Conservation (phyloP, 2,329 filamentous ascomycete species). For the Emmonsiellopsis sp. region DNA sequence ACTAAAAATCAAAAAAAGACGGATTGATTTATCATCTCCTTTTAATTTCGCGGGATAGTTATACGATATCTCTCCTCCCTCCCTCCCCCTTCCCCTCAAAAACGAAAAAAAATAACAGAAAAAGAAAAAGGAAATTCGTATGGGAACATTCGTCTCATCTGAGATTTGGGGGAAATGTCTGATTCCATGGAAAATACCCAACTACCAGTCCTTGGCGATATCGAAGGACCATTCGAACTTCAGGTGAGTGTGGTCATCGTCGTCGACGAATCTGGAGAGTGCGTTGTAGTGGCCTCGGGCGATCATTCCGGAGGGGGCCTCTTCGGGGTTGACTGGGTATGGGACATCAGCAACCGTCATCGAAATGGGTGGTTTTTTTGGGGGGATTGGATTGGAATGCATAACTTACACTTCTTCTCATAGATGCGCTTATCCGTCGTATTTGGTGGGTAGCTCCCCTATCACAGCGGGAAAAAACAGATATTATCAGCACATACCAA, state of each 20-base stretch:
- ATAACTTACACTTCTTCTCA: slow-evolving; percentile 76
- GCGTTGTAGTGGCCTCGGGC: slow-evolving; percentile 86
- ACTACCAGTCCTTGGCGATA: slow-evolving; percentile 85
- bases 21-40: too few relatives aligned
- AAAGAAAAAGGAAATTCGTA: slow-evolving; percentile 3
- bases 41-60: too few relatives aligned
- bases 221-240: slow-evolving; percentile 95
- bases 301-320: slow-evolving; percentile 85
- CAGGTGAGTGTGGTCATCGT: slow-evolving; percentile 84
- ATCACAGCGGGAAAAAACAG: slow-evolving; percentile 1
- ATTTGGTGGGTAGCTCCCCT: slow-evolving; percentile 90
- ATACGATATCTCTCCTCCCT: too few relatives aligned
- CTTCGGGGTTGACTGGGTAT: slow-evolving; percentile 70
- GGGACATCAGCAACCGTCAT: background rate
- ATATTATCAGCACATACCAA: background rate
- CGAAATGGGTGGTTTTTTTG: background rate
- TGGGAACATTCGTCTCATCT: too few relatives aligned
- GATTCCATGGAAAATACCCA: background rate
- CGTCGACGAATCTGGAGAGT: slow-evolving; percentile 83
- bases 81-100: background rate
- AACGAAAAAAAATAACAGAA: background rate
- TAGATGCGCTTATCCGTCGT: slow-evolving; percentile 79
- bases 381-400: slow-evolving; percentile 1
- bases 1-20: too few relatives aligned
- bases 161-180: too few relatives aligned